Conservation (phyloP, 108 stramenopile species). For the Nitzschia putrida region DNA sequence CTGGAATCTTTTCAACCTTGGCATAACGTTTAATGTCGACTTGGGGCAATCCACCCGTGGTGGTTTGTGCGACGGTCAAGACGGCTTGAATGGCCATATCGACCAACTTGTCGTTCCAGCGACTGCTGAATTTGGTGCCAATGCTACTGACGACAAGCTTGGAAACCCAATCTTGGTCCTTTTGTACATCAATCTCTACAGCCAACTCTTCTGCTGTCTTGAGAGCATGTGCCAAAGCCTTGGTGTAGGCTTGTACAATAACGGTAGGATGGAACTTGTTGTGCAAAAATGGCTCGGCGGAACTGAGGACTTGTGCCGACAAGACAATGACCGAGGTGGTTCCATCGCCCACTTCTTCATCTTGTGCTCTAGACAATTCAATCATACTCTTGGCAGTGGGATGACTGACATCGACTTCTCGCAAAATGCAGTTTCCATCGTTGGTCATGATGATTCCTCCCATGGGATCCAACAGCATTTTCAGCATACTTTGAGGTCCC, state of each 20-base stretch:
- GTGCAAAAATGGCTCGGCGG: constrained; percentile 95
- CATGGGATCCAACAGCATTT: constrained; percentile 99
- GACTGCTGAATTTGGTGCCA: constrained; percentile 95
- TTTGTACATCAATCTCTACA: constrained; percentile 79
- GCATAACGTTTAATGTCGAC: constrained; percentile 99
- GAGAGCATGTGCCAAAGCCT: constrained; percentile 91
- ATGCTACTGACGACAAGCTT: constrained; percentile 91
- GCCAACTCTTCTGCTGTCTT: constrained; percentile 88
- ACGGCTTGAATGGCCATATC: constrained; percentile 98
- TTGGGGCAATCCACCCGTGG: constrained; percentile 31
- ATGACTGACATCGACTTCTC: constrained; percentile 99
- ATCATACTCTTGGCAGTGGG: constrained; percentile 99
- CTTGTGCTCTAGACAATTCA: constrained; percentile 95
- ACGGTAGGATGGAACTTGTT: constrained; percentile 96
- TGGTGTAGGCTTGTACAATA: constrained; percentile 93
- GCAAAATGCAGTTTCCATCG: constrained; percentile 99
- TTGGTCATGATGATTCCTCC: constrained; percentile 99
- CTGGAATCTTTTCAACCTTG: constrained; percentile 99
- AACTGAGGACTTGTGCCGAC: constrained; percentile 96
- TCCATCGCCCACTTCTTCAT: constrained; percentile 99
- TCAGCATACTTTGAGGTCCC: constrained; percentile 98
- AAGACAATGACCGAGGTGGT: constrained; percentile 99
- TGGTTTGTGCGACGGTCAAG: constrained; percentile 70
- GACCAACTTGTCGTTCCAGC: constrained; percentile 97
- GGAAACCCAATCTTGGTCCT: constrained; percentile 84